Conservation (phyloP, 768 basidiomycete species). For the Suillus placidus region DNA sequence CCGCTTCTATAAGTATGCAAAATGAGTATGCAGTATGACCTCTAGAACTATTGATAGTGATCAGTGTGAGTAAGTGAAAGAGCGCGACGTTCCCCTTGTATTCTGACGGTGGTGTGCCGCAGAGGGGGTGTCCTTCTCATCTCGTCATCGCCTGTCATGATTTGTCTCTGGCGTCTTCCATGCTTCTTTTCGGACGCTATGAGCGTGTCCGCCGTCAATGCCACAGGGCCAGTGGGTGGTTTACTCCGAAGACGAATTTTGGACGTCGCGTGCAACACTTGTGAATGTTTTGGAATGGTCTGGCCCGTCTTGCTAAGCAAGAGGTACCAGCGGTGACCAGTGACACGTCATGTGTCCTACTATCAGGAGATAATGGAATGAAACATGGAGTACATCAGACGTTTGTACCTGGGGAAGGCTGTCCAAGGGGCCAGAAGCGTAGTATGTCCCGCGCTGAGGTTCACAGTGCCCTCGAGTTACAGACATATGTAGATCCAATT, state of each 20-base stretch:
- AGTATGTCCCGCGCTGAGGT: background rate
- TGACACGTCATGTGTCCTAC: background rate
- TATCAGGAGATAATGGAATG: too few species aligned
- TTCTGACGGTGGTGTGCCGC: background rate
- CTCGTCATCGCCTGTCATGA: background rate
- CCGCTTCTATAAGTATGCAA: too few species aligned
- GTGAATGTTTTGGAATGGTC: background rate
- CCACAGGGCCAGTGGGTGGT: background rate
- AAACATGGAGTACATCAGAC: background rate
- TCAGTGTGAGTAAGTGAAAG: background rate
- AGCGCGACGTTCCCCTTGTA: background rate
- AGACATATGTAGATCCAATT: background rate
- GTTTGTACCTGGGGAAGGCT: background rate
- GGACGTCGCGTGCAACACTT: background rate
- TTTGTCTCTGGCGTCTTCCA: background rate
- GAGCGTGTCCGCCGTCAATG: background rate
- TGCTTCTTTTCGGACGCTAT: slow-evolving; percentile 4
- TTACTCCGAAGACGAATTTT: background rate
- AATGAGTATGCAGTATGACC: background rate
- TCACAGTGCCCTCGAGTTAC: background rate
- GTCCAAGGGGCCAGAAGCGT: background rate
- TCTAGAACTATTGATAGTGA: background rate
- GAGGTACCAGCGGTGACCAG: too few species aligned
- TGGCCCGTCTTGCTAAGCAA: background rate
- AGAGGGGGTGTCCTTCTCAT: background rate